Evolutionary conservation across 257 asterid species (phyloP).

Genomic region (Gynochthodes officinalis): DNA sequence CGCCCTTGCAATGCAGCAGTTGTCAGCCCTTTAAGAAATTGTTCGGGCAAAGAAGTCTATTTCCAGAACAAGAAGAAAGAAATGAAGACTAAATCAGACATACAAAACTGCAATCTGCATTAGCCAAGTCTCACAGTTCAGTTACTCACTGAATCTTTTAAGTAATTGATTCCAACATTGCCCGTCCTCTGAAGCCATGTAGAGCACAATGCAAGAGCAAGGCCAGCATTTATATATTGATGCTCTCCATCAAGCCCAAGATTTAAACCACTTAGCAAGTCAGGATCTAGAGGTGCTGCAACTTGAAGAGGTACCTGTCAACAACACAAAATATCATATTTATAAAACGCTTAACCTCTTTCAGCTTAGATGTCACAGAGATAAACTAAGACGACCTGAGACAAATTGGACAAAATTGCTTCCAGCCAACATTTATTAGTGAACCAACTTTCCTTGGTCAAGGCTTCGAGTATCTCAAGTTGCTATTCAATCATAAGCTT

Average conservation of each 20-base stretch:
- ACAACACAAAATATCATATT: slow-evolving; percentile 25
- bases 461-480: background rate
- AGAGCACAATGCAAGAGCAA: slow-evolving; percentile 87
- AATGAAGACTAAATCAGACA: background rate
- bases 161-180: slow-evolving; percentile 67
- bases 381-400: background rate
- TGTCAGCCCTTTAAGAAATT: slow-evolving; percentile 75
- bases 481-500: background rate
- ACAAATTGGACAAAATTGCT: no score
- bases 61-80: slow-evolving; percentile 13
- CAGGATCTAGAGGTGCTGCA: slow-evolving; percentile 70
- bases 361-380: slow-evolving; percentile 1
- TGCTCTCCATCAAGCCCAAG: slow-evolving; percentile 98
- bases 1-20: slow-evolving; percentile 87
- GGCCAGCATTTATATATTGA: slow-evolving; percentile 92
- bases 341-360: background rate
- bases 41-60: slow-evolving; percentile 84
- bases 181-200: slow-evolving; percentile 94
- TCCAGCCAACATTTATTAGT: background rate
- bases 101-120: slow-evolving; percentile 15
- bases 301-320: slow-evolving; percentile 79
- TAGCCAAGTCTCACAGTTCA: slow-evolving; percentile 6
- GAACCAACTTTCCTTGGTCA: background rate
- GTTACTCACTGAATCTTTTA: slow-evolving; percentile 67
- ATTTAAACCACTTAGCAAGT: slow-evolving; percentile 55